These are phyloP conservation scores for Raffaelea albimanens DNA, from an alignment of 2,329 filamentous ascomycete species.

Conservation along the genomic window DNA sequence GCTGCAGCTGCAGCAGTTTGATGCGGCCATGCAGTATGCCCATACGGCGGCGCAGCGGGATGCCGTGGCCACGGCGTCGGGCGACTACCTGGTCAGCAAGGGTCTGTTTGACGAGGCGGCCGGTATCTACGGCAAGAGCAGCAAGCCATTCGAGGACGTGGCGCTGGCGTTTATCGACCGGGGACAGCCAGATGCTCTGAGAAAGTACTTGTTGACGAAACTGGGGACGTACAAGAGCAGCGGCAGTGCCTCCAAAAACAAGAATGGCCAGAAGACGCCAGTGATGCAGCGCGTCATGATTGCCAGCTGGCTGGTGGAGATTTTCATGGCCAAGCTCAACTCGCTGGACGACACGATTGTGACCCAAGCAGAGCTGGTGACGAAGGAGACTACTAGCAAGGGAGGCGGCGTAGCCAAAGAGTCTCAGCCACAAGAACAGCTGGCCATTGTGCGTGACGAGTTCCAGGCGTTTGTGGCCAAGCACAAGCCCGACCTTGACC, in stretches of 20 bases:
- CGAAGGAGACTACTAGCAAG: slow-evolving; percentile 63
- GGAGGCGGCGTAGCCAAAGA: background rate
- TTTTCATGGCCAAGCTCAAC: slow-evolving; percentile 97
- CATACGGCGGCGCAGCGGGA: slow-evolving; percentile 75
- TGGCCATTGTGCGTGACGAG: slow-evolving; percentile 62
- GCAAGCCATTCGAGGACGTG: slow-evolving; percentile 94
- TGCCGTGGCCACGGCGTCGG: slow-evolving; percentile 82
- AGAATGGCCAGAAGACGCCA: too few species aligned
- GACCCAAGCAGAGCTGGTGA: slow-evolving; percentile 71
- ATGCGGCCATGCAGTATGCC: slow-evolving; percentile 78
- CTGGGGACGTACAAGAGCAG: slow-evolving; percentile 59
- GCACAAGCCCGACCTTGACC: slow-evolving; percentile 80
- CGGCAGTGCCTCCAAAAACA: background rate
- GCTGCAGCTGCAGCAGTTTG: slow-evolving; percentile 78
- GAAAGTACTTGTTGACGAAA: slow-evolving; percentile 83
- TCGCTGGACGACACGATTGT: slow-evolving; percentile 89
- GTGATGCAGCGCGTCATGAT: slow-evolving; percentile 95
- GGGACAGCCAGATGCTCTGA: slow-evolving; percentile 78
- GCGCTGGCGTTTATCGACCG: slow-evolving; percentile 85
- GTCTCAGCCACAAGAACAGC: too few species aligned
- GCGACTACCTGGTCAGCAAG: slow-evolving; percentile 76
- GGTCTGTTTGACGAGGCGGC: slow-evolving; percentile 81
- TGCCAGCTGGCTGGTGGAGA: slow-evolving; percentile 86
- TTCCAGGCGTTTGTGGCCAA: slow-evolving; percentile 81
- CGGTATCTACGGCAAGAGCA: slow-evolving; percentile 84